A percentile compares a stretch with the other conserved stretches of the same genome.
These are phyloP conservation scores for Dactylellina leptospora DNA, from an alignment of 2,329 filamentous ascomycete genomes.

Conservation along the genomic window DNA sequence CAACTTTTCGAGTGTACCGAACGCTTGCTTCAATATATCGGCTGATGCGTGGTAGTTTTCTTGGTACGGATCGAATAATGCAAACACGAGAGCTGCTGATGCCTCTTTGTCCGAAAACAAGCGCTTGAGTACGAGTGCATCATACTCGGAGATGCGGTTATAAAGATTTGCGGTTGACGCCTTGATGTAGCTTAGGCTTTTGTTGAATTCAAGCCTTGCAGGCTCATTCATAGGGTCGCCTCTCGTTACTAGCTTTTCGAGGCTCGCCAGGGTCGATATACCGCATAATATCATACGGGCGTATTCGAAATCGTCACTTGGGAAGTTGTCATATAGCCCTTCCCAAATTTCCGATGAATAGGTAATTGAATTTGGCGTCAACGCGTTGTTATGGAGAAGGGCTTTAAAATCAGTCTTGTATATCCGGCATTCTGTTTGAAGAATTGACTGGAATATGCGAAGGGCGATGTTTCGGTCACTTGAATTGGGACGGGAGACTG, in stretches of 20 bases:
- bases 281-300: slow-evolving; percentile 52
- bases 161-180: slow-evolving; percentile 76
- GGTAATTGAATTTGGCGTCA: slow-evolving; percentile 36
- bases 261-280: slow-evolving; percentile 53
- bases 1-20: slow-evolving; percentile 70
- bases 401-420: slow-evolving; percentile 55
- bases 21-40: slow-evolving; percentile 76
- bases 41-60: slow-evolving; percentile 81
- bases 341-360: slow-evolving; percentile 55
- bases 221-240: slow-evolving; percentile 60
- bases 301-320: slow-evolving; percentile 54
- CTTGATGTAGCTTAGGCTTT: slow-evolving; percentile 71
- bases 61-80: slow-evolving; percentile 82
- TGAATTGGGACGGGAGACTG: slow-evolving; percentile 43
- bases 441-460: slow-evolving; percentile 53
- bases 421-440: slow-evolving; percentile 55
- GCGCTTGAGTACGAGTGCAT: slow-evolving; percentile 71
- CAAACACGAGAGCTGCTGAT: slow-evolving; percentile 77
- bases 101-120: slow-evolving; percentile 74
- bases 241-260: slow-evolving; percentile 63
- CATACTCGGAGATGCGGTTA: slow-evolving; percentile 80
- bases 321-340: slow-evolving; percentile 54
- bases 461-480: slow-evolving; percentile 48
- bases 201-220: slow-evolving; percentile 77
- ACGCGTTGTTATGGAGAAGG: slow-evolving; percentile 44